Conservation (phyloP, 139 green algal species). For the Edaphochlamys debaryana region DNA sequence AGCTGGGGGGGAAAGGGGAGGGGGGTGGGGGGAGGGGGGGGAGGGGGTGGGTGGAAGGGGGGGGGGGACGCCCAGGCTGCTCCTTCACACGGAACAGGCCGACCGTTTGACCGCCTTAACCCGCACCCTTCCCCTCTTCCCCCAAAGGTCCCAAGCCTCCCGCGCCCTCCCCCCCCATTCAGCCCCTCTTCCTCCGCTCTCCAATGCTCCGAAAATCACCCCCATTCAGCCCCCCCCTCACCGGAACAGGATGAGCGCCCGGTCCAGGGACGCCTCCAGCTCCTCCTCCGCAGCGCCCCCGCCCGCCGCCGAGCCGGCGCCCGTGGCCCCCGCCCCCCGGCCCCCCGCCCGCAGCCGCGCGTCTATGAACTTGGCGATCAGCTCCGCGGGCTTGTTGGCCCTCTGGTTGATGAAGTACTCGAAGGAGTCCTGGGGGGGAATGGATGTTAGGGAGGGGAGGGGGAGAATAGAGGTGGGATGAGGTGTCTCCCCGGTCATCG, state of each 20-base stretch:
- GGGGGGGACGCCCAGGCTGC: no score
- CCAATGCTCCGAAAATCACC: no score
- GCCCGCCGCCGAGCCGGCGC: not conserved
- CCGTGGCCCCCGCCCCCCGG: constrained; percentile 65
- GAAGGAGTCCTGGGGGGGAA: constrained; percentile 92
- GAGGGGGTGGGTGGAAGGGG: no score
- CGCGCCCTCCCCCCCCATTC: no score
- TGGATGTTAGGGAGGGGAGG: no score
- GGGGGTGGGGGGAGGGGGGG: not conserved
- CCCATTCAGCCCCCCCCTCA: no score
- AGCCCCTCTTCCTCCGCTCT: no score
- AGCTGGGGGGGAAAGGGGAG: constrained; percentile 10
- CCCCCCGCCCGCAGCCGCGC: constrained; percentile 76
- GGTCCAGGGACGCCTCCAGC: constrained; percentile 90
- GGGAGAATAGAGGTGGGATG: no score
- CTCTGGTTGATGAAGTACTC: constrained; percentile 95
- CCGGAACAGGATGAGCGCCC: constrained; percentile 92
- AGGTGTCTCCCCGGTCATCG: no score
- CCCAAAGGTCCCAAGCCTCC: no score
- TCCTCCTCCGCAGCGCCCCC: constrained; percentile 77
- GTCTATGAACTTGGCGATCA: constrained; percentile 98
- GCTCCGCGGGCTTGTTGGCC: constrained; percentile 88
- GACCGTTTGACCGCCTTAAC: no score
- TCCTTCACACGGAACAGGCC: not conserved
- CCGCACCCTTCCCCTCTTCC: not conserved